A percentile compares a stretch with the other conserved stretches of the same genome.
Conservation (phyloP, 495 filamentous ascomycete genomes). For the Neurospora sp. region DNA sequence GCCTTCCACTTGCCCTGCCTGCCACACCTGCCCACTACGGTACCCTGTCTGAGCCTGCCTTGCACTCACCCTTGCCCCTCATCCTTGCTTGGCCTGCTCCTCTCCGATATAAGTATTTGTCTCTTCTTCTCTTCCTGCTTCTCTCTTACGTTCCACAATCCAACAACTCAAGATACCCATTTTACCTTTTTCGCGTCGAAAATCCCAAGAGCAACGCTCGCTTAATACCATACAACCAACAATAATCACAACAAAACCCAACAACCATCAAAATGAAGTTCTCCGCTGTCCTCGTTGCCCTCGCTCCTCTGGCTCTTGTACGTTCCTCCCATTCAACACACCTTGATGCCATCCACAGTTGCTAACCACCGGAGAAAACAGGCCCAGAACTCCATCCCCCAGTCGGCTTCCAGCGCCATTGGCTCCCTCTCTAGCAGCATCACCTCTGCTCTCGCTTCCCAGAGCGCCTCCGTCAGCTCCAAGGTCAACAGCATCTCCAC, state of each 20-base stretch:
- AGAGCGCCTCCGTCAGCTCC: constrained; percentile 11
- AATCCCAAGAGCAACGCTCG: background rate
- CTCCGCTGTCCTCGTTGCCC: constrained; percentile 13
- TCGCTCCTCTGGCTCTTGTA: constrained; percentile 19
- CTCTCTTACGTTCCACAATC: background rate
- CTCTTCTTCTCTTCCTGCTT: background rate
- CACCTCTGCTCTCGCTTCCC: constrained; percentile 9
- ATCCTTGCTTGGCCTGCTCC: background rate
- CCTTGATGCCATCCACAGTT: background rate
- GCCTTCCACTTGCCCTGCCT: background rate
- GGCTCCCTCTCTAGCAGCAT: constrained; percentile 9
- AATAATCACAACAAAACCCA: background rate
- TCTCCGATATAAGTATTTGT: background rate
- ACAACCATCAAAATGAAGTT: constrained; percentile 17
- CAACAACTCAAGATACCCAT: background rate
- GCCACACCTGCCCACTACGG: background rate
- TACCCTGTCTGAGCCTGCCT: background rate
- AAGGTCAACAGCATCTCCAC: constrained; percentile 3
- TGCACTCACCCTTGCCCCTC: background rate
- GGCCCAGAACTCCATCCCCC: constrained; percentile 13
- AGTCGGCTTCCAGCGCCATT: constrained; percentile 9
- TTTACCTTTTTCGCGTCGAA: background rate
- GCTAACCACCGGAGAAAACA: constrained; percentile 6
- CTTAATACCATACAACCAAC: background rate
- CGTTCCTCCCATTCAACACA: background rate